A percentile compares a stretch with the other conserved stretches of the same genome.
These are phyloP conservation scores for Carex littledalei DNA, from an alignment of 176 grass and related monocot genomes.

Conservation along the genomic window DNA sequence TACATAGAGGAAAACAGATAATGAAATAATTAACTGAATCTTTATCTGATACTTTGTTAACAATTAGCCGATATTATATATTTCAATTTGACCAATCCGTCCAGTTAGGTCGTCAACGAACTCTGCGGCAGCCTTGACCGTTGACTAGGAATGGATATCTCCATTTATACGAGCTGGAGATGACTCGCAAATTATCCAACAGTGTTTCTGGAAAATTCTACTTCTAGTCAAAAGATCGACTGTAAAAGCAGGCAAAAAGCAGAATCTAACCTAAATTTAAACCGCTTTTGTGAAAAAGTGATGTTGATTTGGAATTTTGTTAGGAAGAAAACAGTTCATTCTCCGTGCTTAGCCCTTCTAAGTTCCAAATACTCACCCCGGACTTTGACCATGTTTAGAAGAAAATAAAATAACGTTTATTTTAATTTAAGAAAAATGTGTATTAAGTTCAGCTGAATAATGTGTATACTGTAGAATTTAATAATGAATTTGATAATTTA, in stretches of 20 bases:
- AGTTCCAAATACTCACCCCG: neutral
- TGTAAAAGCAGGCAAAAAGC: neutral
- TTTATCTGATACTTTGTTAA: neutral
- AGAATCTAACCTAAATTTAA: neutral
- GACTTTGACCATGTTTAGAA: neutral
- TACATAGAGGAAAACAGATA: neutral
- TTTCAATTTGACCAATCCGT: neutral
- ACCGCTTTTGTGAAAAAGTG: neutral
- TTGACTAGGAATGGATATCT: neutral
- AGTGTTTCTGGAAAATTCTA: conserved; percentile 6
- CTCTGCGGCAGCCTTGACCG: neutral
- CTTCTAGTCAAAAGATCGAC: neutral
- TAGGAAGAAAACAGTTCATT: too few relatives aligned
- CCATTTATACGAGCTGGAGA: neutral
- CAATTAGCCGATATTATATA: neutral
- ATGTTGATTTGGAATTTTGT: neutral
- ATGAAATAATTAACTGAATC: neutral
- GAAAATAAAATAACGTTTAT: neutral
- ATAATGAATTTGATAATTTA: neutral
- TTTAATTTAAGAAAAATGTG: neutral
- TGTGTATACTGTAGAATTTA: neutral
- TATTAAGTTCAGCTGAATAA: neutral
- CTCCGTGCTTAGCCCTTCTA: neutral
- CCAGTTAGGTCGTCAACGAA: neutral
- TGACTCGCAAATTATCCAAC: neutral